Base-by-base conservation (phyloP, 2,329 filamentous ascomycete genomes). In the Chaetomiaceae sp. region DNA sequence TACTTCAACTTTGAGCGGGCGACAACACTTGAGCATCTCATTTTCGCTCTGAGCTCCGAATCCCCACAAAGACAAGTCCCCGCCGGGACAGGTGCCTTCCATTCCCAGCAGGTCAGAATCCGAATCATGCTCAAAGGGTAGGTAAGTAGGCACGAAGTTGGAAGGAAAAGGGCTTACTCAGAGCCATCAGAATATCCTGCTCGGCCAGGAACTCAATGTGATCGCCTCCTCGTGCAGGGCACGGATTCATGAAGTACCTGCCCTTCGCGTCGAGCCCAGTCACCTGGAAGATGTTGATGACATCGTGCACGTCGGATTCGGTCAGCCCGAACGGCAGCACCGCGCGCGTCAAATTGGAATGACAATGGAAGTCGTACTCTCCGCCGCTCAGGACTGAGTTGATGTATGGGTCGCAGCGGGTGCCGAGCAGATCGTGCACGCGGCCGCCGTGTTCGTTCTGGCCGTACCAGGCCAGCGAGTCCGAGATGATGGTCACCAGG, bases 221-320 rank as follows among this genome's bases (percentile, higher is more conserved):
- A 48, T 82, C 78, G 0, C 72, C 76, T 6, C 64, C 55, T 44
- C 67, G 62, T 0, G 78, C 79, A 0, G 79, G 79, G 47, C 73
- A 77, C 0, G 78, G 74, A 47, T 73, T 79, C 75, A 94, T 94
- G 50, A 87, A 90, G 55, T 90, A 91, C 42, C 80, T 75, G 0
- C 85, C 86, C 49, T 83, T 59, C 43, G 76, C 71, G 57, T 93
- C 83, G 38, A 93, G 62, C 0, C 87, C 86, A 0, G 88, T 93
- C 6, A 90, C 86, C 63, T 94, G 88, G 61, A 94, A 93, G 3
- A 94, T 72, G 59, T 94, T 94, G 44, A 94, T 73, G 0, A 94
- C 87, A 62, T 94, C 87, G 58, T 94, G 88, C 1, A 93, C 79
- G 60, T 93, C 86, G 24, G 71, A 70, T 65, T 93, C 88, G 5